Percentiles rank a stretch among this genome's conserved stretches.
These are phyloP conservation scores for Calonectria pseudoreteaudii DNA, from an alignment of 2,329 filamentous ascomycete genomes.

Conservation along the genomic window DNA sequence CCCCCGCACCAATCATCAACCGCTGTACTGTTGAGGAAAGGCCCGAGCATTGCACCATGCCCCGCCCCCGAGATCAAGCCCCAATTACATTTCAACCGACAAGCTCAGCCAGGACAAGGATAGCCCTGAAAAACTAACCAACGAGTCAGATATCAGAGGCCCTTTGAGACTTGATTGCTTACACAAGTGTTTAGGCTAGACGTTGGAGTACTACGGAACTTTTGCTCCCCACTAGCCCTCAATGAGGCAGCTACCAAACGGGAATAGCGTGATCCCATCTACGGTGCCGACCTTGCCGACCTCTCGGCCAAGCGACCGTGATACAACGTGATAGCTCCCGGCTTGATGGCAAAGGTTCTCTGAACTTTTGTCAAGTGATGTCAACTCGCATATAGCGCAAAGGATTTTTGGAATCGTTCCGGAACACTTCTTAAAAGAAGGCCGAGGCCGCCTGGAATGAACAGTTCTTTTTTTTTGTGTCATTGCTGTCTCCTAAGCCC, in stretches of 20 bases:
- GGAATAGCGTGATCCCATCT: neutral
- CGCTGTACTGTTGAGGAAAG: neutral
- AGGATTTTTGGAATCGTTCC: neutral
- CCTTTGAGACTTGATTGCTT: constrained; percentile 3
- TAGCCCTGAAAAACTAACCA: neutral
- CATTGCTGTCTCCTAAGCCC: neutral
- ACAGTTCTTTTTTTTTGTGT: neutral
- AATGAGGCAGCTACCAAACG: constrained; percentile 20
- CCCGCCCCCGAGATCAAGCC: neutral
- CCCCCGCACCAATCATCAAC: neutral
- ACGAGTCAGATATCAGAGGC: constrained; percentile 11
- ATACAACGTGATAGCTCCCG: neutral
- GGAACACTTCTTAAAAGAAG: neutral
- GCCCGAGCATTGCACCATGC: neutral
- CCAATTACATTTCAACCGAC: constrained; percentile 4
- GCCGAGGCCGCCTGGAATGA: neutral
- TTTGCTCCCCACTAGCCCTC: constrained; percentile 25
- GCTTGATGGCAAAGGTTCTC: neutral
- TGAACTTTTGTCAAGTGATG: constrained; percentile 5
- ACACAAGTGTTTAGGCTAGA: constrained; percentile 4
- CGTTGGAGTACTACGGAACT: constrained; percentile 13
- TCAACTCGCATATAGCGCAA: constrained; percentile 19
- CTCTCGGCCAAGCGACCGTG: neutral
- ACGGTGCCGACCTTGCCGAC: constrained; percentile 21
- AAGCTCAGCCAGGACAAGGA: neutral